These are phyloP conservation scores for Euryodendron excelsum DNA, from an alignment of 148 eudicot genomes.

Conservation along the genomic window DNA sequence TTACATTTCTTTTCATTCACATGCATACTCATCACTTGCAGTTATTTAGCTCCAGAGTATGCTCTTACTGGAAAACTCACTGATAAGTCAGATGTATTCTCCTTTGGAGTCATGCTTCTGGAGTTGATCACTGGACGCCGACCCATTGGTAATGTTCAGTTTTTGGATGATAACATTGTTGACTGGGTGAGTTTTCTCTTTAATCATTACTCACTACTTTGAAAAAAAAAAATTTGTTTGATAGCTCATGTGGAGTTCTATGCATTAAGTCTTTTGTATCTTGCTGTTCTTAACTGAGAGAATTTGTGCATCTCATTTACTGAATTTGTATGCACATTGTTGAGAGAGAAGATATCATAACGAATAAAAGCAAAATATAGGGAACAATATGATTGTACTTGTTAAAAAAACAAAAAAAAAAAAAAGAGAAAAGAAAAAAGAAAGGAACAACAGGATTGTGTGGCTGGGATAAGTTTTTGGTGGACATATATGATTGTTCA, in stretches of 20 bases:
- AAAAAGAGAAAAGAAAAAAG: no score
- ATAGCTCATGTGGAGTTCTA: no score
- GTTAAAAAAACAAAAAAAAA: no score
- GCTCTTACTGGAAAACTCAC: constrained; percentile 77
- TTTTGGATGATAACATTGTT: constrained; percentile 57
- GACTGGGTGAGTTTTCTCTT: constrained; percentile 55
- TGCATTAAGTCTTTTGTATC: no score
- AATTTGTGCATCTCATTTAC: no score
- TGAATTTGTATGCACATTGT: neutral
- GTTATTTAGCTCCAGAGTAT: constrained; percentile 80
- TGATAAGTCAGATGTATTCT: constrained; percentile 66
- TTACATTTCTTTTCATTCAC: neutral
- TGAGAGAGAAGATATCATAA: neutral
- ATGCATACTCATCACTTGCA: constrained; percentile 29
- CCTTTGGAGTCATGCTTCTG: constrained; percentile 73
- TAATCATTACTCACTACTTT: neutral
- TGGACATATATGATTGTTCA: neutral
- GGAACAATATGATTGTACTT: no score
- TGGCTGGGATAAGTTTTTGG: neutral
- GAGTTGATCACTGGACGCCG: constrained; percentile 76
- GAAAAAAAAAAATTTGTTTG: no score
- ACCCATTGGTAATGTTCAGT: constrained; percentile 61
- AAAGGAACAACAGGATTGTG: no score
- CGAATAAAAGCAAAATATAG: no score
- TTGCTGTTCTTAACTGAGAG: no score